These are phyloP conservation scores for Tilletia horrida DNA, from an alignment of 1,284 basidiomycete species.

Conservation along the genomic window DNA sequence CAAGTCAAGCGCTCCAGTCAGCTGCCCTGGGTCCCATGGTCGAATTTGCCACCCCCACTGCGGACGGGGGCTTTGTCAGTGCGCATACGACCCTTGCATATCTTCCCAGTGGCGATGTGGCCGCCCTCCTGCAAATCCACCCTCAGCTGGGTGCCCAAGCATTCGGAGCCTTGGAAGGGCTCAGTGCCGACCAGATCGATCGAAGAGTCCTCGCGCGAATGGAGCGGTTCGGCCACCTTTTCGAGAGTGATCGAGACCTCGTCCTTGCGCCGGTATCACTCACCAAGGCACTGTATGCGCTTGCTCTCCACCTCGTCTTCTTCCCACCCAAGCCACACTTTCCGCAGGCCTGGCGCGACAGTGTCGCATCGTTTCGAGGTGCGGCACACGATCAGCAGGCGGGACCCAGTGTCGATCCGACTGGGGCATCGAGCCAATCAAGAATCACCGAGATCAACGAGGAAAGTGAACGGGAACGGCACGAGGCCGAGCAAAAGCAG, in stretches of 20 bases:
- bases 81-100: slow-evolving; percentile 75
- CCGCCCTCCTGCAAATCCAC: slow-evolving; percentile 54
- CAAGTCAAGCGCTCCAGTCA: slow-evolving; percentile 21
- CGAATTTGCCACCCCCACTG: slow-evolving; percentile 64
- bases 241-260: neutral
- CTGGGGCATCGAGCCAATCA: neutral
- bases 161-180: slow-evolving; percentile 82
- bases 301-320: slow-evolving; percentile 14
- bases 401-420: neutral
- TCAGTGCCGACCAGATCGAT: slow-evolving; percentile 3
- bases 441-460: slow-evolving; percentile 14
- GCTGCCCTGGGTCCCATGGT: slow-evolving; percentile 33
- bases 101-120: slow-evolving; percentile 65
- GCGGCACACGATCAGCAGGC: neutral
- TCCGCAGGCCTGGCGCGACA: neutral
- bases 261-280: slow-evolving; percentile 4
- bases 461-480: neutral
- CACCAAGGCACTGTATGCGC: slow-evolving; percentile 10
- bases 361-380: neutral
- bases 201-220: slow-evolving; percentile 6
- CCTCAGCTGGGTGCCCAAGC: slow-evolving; percentile 78
- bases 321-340: slow-evolving; percentile 15
- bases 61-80: slow-evolving; percentile 55
- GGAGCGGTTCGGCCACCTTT: slow-evolving; percentile 1
- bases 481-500: neutral